These are phyloP conservation scores for Huntiella decipiens DNA, from an alignment of 2,329 filamentous ascomycete species.

Conservation along the genomic window DNA sequence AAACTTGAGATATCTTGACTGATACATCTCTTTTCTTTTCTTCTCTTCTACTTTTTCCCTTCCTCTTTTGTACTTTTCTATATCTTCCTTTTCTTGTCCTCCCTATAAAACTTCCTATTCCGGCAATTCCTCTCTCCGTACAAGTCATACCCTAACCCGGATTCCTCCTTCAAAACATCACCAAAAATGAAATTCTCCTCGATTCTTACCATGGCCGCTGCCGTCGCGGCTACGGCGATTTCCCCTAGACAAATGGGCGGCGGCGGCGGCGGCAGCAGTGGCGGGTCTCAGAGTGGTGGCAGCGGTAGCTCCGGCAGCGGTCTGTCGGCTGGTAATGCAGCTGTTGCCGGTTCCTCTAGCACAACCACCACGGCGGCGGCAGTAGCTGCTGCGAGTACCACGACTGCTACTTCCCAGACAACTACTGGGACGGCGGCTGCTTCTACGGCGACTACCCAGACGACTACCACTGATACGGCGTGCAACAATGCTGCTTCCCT, in stretches of 20 bases:
- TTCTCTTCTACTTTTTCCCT: not conserved
- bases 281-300: not conserved
- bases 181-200: conserved; percentile 4
- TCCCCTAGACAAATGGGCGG: conserved; percentile 2
- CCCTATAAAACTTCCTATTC: not conserved
- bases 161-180: not conserved
- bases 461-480: conserved; percentile 19
- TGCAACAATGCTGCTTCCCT: conserved; percentile 71
- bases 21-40: not conserved
- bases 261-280: not conserved
- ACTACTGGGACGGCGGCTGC: conserved; percentile 3
- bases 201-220: not conserved
- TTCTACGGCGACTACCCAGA: conserved; percentile 8
- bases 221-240: not conserved
- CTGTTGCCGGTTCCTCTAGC: not conserved
- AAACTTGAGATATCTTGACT: not conserved
- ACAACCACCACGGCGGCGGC: not conserved
- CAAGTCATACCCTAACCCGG: too few species aligned
- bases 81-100: not conserved
- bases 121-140: not conserved
- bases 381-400: not conserved
- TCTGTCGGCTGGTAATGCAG: too few species aligned
- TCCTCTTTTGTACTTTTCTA: not conserved
- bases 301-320: not conserved
- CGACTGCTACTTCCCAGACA: conserved; percentile 12